Conservation (phyloP, 495 filamentous ascomycete species). For the Aspergillus ostianus region DNA sequence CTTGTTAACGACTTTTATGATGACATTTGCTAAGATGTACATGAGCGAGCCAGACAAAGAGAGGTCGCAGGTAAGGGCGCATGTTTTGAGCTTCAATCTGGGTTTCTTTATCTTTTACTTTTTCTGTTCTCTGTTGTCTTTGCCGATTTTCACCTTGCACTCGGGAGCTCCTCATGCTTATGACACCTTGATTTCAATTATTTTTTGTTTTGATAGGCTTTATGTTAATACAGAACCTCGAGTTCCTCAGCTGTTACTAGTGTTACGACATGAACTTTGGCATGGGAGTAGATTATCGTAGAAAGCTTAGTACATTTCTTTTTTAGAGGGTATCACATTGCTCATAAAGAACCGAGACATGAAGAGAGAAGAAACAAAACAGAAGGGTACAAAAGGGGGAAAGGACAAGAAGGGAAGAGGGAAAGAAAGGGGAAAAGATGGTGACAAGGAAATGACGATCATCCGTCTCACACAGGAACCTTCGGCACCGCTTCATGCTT, state of each 20-base stretch:
- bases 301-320: neutral
- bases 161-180: neutral
- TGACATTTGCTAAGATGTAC: constrained; percentile 44
- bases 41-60: constrained; percentile 28
- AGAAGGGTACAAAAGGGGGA: neutral
- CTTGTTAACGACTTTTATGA: constrained; percentile 45
- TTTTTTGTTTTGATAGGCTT: neutral
- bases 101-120: constrained; percentile 7
- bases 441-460: no score
- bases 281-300: neutral
- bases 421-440: neutral
- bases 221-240: neutral
- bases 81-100: constrained; percentile 29
- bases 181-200: neutral
- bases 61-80: neutral
- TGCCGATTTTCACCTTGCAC: neutral
- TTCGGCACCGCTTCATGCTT: no score
- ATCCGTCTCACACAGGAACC: no score
- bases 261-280: no score
- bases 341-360: neutral
- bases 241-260: neutral
- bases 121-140: neutral
- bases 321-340: constrained; percentile 30
- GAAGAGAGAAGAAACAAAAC: neutral
- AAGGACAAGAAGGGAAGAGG: neutral